Evolutionary conservation across 2,329 filamentous ascomycete species (phyloP).

Genomic region (Orbilia blumenaviensis): DNA sequence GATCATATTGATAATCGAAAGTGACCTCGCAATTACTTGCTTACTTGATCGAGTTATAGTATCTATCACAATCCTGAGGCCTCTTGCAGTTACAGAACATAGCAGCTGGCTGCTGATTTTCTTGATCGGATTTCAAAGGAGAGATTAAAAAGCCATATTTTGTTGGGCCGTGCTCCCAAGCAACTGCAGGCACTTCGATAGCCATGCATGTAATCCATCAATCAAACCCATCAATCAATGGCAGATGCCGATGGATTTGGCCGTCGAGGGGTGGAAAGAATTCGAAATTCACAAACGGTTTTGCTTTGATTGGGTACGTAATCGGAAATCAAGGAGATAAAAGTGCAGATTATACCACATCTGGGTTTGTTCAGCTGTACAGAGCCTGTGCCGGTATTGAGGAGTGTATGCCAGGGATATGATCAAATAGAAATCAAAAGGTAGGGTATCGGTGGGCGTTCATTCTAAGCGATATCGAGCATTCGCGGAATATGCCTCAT

Average conservation of each 20-base stretch:
- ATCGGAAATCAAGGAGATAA: neutral
- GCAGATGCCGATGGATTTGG: slow-evolving; percentile 3
- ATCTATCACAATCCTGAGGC: slow-evolving; percentile 2
- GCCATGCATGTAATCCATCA: no score
- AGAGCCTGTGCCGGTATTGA: neutral
- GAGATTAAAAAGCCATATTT: neutral
- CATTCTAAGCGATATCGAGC: slow-evolving; percentile 23
- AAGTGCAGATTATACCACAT: neutral
- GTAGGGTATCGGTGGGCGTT: slow-evolving; percentile 9
- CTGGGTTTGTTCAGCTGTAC: neutral
- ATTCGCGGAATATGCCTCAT: slow-evolving; percentile 40
- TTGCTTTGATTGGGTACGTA: neutral
- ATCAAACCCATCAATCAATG: neutral
- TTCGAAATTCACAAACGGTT: neutral
- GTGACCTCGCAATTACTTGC: slow-evolving; percentile 10
- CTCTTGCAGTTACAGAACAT: neutral
- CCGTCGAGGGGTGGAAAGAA: neutral
- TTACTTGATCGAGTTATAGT: neutral
- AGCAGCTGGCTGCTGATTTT: neutral
- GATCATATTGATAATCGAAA: neutral
- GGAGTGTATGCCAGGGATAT: slow-evolving; percentile 2
- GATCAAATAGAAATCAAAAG: neutral
- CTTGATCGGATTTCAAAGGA: neutral
- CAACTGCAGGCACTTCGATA: no score
- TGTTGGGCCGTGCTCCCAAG: neutral